Evolutionary conservation across 2,329 filamentous ascomycete genomes (phyloP).

Genomic region (Coniochaeta hoffmannii): DNA sequence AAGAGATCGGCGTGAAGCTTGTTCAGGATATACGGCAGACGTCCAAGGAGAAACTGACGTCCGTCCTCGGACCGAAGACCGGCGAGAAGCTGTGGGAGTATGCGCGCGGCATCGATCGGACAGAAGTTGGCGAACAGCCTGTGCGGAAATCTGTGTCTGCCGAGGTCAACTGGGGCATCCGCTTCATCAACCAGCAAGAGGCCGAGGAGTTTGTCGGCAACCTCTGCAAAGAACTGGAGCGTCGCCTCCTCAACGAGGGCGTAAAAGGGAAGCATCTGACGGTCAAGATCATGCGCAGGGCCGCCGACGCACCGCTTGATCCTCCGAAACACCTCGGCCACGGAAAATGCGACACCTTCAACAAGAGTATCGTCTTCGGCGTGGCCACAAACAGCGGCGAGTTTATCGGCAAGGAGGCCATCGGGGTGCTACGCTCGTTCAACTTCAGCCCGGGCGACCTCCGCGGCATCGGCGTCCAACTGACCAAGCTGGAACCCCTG

Average conservation of each 20-base stretch:
- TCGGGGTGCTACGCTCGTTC: constrained; percentile 76
- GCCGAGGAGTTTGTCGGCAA: constrained; percentile 87
- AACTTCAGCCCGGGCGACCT: constrained; percentile 85
- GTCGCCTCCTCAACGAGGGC: constrained; percentile 70
- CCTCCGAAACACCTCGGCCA: constrained; percentile 91
- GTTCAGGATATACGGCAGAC: constrained; percentile 77
- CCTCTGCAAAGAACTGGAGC: constrained; percentile 77
- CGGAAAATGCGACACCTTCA: constrained; percentile 90
- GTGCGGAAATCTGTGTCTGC: constrained; percentile 91
- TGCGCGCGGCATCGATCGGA: constrained; percentile 75
- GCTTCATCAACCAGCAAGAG: constrained; percentile 86
- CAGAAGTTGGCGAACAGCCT: constrained; percentile 79
- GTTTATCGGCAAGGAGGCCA: constrained; percentile 69
- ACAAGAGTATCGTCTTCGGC: constrained; percentile 77
- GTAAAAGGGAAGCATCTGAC: constrained; percentile 86
- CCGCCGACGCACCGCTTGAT: constrained; percentile 80
- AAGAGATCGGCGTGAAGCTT: constrained; percentile 73
- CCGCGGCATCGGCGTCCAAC: constrained; percentile 84
- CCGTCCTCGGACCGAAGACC: constrained; percentile 79
- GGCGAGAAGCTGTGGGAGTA: constrained; percentile 89
- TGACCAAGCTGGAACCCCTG: constrained; percentile 83
- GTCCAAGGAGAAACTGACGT: constrained; percentile 67
- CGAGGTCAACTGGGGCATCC: constrained; percentile 96
- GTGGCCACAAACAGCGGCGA: constrained; percentile 73
- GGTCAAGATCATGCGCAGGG: constrained; percentile 88